Base-by-base conservation (phyloP, 2,329 filamentous ascomycete genomes). In the Epichloe aotearoae region DNA sequence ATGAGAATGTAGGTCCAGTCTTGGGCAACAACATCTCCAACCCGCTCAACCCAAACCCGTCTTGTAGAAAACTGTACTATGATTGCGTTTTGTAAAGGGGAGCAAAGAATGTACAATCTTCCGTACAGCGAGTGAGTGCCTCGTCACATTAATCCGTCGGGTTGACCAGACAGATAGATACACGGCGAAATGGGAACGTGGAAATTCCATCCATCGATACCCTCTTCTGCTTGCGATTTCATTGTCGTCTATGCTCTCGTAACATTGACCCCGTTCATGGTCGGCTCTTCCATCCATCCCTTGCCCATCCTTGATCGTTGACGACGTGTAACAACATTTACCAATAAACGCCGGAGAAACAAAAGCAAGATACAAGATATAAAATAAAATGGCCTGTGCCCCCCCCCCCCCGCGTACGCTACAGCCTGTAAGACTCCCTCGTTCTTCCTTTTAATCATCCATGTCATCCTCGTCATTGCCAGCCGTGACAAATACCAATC, bases 401-500 rank as follows among this genome's bases (percentile, higher is more conserved):
- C 3, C 7, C 20, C 2, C 26, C 1, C 7, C 20, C 2, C 26
- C 3, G 26, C 26, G 26, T 43, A 47, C 20, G 46, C 46, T 19
- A 19, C 23, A 38, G 12, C 36, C 5, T 5, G 12, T 2, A 12
- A 42, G 19, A 15, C 30, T 30, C 30, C 30, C 26, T 53, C 43
- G 45, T 49, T 50, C 41, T 20, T 47, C 39, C 38, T 50, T 23
- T 61, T 55, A 62, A 53, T 59, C 59, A 40, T 75, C 73, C 69
- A 77, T 75, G 36, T 71, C 70, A 52, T 76, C 73, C 47, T 76
- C 66, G 20, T 69, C 78, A 54, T 79, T 74, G 52, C 71, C 72
- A 17, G 74, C 72, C 34, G 78, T 82, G 62, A 88, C 75, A 63
- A 89, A 89, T 34, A 88, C 74, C 51, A 90, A 71, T 57, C 84